These are phyloP conservation scores for Melocanna baccifera DNA, from an alignment of 176 grass and related monocot species.

Conservation along the genomic window DNA sequence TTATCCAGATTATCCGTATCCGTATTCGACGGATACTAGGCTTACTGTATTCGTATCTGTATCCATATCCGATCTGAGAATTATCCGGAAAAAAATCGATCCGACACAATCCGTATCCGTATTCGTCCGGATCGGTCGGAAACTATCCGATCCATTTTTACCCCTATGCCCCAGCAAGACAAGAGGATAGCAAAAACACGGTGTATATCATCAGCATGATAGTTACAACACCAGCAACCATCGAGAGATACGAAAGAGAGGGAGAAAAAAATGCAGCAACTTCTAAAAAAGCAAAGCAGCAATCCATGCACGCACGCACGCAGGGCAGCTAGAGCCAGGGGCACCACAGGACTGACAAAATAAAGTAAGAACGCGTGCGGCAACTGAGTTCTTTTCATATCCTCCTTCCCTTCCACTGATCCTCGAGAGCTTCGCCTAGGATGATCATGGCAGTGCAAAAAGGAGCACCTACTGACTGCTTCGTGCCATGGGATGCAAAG, in stretches of 20 bases:
- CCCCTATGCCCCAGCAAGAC: too few relatives aligned
- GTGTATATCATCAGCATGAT: slow-evolving; percentile 47
- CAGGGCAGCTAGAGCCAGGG: background rate
- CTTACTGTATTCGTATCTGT: too few relatives aligned
- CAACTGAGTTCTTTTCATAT: slow-evolving; percentile 9
- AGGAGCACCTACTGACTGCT: slow-evolving; percentile 5
- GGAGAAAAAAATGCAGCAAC: slow-evolving; percentile 6
- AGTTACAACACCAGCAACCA: slow-evolving; percentile 36
- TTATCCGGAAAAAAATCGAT: too few relatives aligned
- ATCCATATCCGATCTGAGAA: too few relatives aligned
- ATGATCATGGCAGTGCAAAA: slow-evolving; percentile 25
- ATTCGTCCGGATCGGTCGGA: too few relatives aligned
- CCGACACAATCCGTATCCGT: too few relatives aligned
- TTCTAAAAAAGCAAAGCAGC: slow-evolving; percentile 27
- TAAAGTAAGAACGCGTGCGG: slow-evolving; percentile 3
- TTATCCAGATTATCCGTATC: too few relatives aligned
- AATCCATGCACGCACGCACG: slow-evolving; percentile 20
- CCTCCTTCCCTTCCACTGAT: slow-evolving; percentile 5
- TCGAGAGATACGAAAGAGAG: background rate
- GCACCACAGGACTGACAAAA: background rate
- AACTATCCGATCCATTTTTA: too few relatives aligned
- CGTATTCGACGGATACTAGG: too few relatives aligned
- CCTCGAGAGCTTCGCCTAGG: slow-evolving; percentile 6
- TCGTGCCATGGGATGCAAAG: background rate
- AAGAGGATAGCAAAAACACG: slow-evolving; percentile 20